Conservation (phyloP, 192 early-diverging fungal species). For the Obelidium mucronatum region DNA sequence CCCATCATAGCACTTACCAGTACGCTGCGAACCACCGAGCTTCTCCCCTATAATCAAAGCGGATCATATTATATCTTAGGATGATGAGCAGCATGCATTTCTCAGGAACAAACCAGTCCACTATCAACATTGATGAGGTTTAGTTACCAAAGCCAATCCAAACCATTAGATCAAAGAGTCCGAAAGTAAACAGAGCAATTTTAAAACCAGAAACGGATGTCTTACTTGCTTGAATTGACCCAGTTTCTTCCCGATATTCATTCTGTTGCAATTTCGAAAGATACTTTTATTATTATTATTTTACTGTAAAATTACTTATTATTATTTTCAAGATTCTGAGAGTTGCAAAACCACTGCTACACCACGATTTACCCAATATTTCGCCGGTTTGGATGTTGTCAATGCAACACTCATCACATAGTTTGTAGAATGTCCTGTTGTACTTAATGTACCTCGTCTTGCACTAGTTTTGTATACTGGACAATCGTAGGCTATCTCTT, state of each 20-base stretch:
- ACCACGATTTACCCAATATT: slow-evolving; percentile 67
- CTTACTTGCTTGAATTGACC: slow-evolving; percentile 54
- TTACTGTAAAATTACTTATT: too few relatives aligned
- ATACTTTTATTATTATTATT: too few relatives aligned
- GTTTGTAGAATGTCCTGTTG: slow-evolving; percentile 69
- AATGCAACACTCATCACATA: slow-evolving; percentile 63
- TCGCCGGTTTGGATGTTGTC: slow-evolving; percentile 43
- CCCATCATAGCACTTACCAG: slow-evolving; percentile 49
- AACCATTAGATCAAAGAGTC: neutral
- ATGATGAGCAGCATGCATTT: neutral
- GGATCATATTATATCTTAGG: too few relatives aligned
- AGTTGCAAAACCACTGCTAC: slow-evolving; percentile 53
- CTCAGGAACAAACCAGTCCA: neutral
- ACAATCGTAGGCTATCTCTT: slow-evolving; percentile 57
- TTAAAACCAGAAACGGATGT: too few relatives aligned
- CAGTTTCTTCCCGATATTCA: slow-evolving; percentile 49
- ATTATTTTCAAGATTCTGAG: slow-evolving; percentile 28
- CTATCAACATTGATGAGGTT: neutral
- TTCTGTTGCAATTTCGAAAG: too few relatives aligned
- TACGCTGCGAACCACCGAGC: slow-evolving; percentile 70
- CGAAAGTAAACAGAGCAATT: too few relatives aligned
- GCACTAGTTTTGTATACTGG: slow-evolving; percentile 69
- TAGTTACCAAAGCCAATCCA: neutral
- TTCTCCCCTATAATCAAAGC: slow-evolving; percentile 65
- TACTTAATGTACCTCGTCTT: slow-evolving; percentile 64